phyloP scores from a whole-genome alignment of 2,329 filamentous ascomycete genomes.

The Cryphonectria carpinicola region DNA sequence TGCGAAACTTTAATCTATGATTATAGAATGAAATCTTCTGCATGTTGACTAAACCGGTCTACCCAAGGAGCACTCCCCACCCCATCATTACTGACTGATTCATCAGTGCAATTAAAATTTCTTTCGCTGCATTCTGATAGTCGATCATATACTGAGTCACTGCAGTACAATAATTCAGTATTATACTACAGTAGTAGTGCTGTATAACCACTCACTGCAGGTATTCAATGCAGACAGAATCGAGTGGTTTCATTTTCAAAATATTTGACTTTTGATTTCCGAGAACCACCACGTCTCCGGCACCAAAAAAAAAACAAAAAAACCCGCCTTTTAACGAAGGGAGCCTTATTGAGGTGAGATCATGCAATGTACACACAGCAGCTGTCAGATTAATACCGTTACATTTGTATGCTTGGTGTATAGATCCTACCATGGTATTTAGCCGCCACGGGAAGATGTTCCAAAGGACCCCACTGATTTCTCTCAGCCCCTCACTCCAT shows the following conservation, averaged over 20 bases:
- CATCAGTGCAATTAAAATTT: no score
- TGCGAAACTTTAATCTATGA: no score
- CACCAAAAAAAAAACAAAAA: not conserved
- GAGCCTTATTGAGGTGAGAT: not conserved
- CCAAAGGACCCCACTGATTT: slow-evolving; percentile 2
- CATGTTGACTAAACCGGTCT: no score
- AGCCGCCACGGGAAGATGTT: slow-evolving; percentile 10
- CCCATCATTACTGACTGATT: not conserved
- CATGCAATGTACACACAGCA: not conserved
- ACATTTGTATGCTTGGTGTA: not conserved
- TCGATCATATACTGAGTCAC: not conserved
- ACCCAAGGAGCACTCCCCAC: no score
- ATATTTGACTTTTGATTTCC: not conserved
- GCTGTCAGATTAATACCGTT: not conserved
- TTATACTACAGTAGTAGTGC: not conserved
- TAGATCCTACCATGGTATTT: not conserved
- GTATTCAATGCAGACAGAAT: not conserved
- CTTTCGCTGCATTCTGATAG: no score
- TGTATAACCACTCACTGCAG: not conserved
- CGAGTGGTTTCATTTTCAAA: not conserved
- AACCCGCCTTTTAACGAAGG: not conserved
- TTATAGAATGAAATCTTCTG: no score
- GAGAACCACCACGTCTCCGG: not conserved
- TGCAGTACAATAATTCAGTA: not conserved
- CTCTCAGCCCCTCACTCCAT: slow-evolving; percentile 15